These are phyloP conservation scores for Eimeria maxima DNA, from an alignment of 169 alveolate genomes.

Conservation along the genomic window DNA sequence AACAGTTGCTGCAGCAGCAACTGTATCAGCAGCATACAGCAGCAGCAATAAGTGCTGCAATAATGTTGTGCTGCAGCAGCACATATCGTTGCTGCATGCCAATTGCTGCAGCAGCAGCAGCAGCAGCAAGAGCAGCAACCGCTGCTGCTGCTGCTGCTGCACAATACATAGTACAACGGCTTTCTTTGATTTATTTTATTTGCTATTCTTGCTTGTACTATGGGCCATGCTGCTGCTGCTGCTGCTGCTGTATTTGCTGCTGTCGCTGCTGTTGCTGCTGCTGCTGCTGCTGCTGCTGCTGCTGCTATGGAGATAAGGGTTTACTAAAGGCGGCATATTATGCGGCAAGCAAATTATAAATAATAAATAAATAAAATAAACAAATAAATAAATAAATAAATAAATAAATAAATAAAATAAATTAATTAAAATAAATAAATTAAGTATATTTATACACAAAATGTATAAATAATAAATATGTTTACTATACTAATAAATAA, in stretches of 20 bases:
- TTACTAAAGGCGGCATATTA: not conserved
- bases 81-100: not conserved
- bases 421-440: not conserved
- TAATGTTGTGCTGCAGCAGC: not conserved
- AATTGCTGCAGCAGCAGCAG: not conserved
- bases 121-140: not conserved
- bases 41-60: not conserved
- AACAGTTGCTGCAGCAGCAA: constrained; percentile 13
- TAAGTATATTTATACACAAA: too few relatives aligned
- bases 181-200: too few relatives aligned
- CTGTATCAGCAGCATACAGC: not conserved
- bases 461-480: too few relatives aligned
- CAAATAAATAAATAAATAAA: not conserved
- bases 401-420: not conserved
- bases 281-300: too few relatives aligned
- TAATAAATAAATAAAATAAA: not conserved
- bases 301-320: too few relatives aligned
- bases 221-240: constrained; percentile 20
- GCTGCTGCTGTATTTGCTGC: not conserved
- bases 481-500: too few relatives aligned
- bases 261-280: not conserved
- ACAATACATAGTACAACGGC: too few relatives aligned
- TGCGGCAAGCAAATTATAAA: too few relatives aligned
- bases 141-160: constrained; percentile 29
- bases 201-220: too few relatives aligned